Conservation (phyloP, 176 grass and related monocot genomes). For the Aechmea fasciata region DNA sequence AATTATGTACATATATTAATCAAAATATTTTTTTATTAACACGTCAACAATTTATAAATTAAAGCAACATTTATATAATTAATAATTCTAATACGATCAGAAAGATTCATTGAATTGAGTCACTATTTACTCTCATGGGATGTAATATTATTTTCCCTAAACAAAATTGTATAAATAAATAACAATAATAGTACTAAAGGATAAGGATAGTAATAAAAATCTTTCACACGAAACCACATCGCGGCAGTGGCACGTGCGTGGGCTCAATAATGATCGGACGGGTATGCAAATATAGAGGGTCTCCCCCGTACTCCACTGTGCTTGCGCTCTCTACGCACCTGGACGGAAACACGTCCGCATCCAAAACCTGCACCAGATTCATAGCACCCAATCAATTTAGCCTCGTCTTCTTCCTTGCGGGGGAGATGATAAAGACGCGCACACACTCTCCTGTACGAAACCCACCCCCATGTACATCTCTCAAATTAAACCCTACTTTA, state of each 20-base stretch:
- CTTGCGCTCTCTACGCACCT: neutral
- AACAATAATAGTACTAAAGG: too few species aligned
- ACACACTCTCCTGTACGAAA: neutral
- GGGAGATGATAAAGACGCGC: neutral
- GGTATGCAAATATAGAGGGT: conserved; percentile 21
- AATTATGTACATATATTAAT: too few species aligned
- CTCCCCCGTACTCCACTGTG: conserved; percentile 12
- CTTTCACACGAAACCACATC: too few species aligned
- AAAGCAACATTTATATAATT: too few species aligned
- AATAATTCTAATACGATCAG: too few species aligned
- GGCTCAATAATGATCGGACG: neutral
- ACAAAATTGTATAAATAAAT: too few species aligned
- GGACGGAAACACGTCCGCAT: conserved; percentile 10
- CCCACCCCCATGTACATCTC: neutral
- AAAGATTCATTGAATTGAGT: too few species aligned
- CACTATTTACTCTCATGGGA: too few species aligned
- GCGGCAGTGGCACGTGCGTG: neutral
- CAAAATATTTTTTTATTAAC: too few species aligned
- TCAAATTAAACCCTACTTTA: neutral
- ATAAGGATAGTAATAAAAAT: too few species aligned
- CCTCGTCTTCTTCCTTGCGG: neutral
- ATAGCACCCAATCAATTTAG: neutral
- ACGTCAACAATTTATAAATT: too few species aligned
- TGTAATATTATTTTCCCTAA: too few species aligned
- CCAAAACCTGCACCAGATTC: conserved; percentile 20